Evolutionary conservation across 2,329 filamentous ascomycete species (phyloP), one percentile per base, ranked within the genome.

Genomic region (Aspergillus sp.): DNA sequence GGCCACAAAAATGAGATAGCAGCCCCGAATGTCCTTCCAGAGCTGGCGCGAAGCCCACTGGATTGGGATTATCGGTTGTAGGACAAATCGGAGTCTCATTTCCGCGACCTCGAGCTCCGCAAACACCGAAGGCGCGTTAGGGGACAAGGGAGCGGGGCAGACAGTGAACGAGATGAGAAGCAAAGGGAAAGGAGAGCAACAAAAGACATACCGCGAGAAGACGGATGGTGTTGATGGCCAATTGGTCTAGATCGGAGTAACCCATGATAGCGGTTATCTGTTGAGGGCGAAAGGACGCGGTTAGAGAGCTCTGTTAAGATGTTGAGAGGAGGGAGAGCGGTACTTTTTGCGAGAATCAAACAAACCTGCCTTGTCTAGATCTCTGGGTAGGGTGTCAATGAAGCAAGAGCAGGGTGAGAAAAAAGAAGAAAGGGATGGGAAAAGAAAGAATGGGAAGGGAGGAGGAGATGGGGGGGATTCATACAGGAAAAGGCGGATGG

Each of bases 171-270:
- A 19, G 19, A 40, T 22, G 48, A 34, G 22, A 30, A 54, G 24
- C 34, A 19, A 48, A 11, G 34, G n/a, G 46, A 51, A 51, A 48
- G 47, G 49, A 45, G 27, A 45, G 13, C 13, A 58, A 48, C 64
- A 61, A 57, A 46, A 56, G 62, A 88, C 92, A 79, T 89, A 98
- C 95, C 77, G 95, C 93, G 71, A 99, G 86, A 75, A 91, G 81
- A 78, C 95, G 91, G 83, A 99, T 98, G 79, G 93, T 96, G 89
- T 98, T 98, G 83, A 99, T 91, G 75, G 91, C 90, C 80, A 92
- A 86, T 84, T 89, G 83, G 79, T 99, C 95, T 75, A 88, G 79
- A 73, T 98, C 90, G 77, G 85, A 84, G 86, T 90, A 97, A 78
- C 87, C 87, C 93, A 98, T 98, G 72, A 76, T 85, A 75, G 78